These are phyloP conservation scores for Hirschfeldia incana DNA, from an alignment of 345 rosid species.

Conservation along the genomic window DNA sequence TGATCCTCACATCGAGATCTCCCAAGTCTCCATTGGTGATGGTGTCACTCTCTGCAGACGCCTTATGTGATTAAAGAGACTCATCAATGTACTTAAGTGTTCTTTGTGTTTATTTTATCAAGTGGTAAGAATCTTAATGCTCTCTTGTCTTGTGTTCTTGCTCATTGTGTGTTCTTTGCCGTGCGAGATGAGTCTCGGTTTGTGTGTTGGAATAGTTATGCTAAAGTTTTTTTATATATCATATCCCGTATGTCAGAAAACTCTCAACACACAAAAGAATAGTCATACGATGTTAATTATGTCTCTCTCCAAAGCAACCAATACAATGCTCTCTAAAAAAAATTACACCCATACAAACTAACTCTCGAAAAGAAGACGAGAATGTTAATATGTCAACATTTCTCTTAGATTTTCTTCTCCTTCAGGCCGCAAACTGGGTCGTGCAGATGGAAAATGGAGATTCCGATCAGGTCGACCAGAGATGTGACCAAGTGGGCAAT, in stretches of 20 bases:
- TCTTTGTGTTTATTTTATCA: not conserved
- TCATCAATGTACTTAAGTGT: not conserved
- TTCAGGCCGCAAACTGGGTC: not conserved
- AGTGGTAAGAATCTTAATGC: not conserved
- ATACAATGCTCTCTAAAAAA: slow-evolving; percentile 19
- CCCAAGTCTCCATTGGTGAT: slow-evolving; percentile 62
- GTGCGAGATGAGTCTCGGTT: not conserved
- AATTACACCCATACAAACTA: slow-evolving; percentile 30
- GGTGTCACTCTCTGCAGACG: slow-evolving; percentile 67
- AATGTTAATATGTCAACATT: slow-evolving; percentile 33
- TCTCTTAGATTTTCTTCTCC: slow-evolving; percentile 22
- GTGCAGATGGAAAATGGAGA: not conserved
- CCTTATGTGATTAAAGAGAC: slow-evolving; percentile 18
- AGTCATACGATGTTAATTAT: not conserved
- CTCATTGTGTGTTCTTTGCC: not conserved
- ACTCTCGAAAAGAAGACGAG: slow-evolving; percentile 15
- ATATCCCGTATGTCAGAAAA: not conserved
- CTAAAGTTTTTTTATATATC: not conserved
- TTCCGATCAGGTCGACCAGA: not conserved
- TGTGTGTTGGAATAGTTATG: not conserved
- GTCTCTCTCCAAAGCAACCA: slow-evolving; percentile 15
- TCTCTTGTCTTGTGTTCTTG: not conserved
- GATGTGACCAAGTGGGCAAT: not conserved
- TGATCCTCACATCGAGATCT: slow-evolving; percentile 57
- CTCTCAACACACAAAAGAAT: slow-evolving; percentile 23